These are phyloP conservation scores for Pistacia vera DNA, from an alignment of 345 rosid genomes.

Conservation along the genomic window DNA sequence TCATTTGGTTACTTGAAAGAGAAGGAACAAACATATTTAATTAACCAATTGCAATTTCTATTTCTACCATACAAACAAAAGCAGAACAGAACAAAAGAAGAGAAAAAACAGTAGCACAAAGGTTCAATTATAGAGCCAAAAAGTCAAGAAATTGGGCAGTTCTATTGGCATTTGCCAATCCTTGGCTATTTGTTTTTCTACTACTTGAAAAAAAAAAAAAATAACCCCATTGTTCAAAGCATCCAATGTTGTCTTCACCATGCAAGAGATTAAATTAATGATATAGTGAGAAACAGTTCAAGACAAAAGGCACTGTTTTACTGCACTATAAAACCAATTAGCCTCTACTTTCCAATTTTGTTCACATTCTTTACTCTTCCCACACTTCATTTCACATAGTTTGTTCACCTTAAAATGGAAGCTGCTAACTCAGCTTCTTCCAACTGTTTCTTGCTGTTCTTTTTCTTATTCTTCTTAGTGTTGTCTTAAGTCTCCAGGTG, in stretches of 20 bases:
- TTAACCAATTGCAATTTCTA: too few species aligned
- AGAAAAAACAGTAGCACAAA: neutral
- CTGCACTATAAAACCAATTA: neutral
- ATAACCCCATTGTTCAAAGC: neutral
- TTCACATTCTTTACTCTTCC: constrained; percentile 23
- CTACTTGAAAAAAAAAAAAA: too few species aligned
- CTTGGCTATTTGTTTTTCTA: too few species aligned
- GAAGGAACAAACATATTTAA: too few species aligned
- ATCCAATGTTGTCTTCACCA: neutral
- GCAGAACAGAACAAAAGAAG: too few species aligned
- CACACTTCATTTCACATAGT: constrained; percentile 17
- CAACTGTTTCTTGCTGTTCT: constrained; percentile 31
- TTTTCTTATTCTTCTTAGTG: constrained; percentile 28
- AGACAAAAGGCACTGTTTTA: neutral
- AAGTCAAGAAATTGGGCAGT: constrained; percentile 1
- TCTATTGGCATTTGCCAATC: too few species aligned
- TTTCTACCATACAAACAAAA: neutral
- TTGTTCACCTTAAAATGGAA: constrained; percentile 30
- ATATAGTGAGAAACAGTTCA: neutral
- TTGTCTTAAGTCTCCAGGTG: constrained; percentile 21
- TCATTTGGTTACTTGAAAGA: too few species aligned
- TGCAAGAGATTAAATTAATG: neutral
- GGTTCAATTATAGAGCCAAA: neutral
- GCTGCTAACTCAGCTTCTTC: constrained; percentile 35
- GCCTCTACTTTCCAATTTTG: neutral